Evolutionary conservation across 2,329 filamentous ascomycete genomes (phyloP).

Genomic region (Cladosporium sp.): DNA sequence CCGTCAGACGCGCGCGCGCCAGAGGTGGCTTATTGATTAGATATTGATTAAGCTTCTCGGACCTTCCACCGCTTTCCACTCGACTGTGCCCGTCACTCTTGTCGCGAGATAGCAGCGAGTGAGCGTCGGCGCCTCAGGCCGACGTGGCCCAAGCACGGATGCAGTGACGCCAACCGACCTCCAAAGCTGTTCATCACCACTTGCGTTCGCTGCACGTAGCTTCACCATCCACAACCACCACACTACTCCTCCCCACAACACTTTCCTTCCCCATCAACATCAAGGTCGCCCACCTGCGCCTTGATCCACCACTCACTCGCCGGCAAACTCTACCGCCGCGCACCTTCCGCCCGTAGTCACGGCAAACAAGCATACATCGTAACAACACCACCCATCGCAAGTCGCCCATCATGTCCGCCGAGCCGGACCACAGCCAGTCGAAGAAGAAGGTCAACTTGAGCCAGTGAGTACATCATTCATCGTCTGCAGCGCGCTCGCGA

Average conservation of each 20-base stretch:
- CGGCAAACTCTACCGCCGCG: slow-evolving; percentile 1
- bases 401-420: slow-evolving; percentile 41
- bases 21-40: background rate
- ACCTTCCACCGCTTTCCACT: slow-evolving; percentile 2
- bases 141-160: background rate
- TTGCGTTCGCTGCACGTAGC: slow-evolving; percentile 1
- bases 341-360: background rate
- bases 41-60: background rate
- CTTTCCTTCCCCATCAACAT: background rate
- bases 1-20: background rate
- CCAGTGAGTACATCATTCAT: slow-evolving; percentile 32
- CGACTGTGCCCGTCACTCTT: background rate
- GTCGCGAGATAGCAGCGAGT: background rate
- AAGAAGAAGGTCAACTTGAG: slow-evolving; percentile 45
- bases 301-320: background rate
- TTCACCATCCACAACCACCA: background rate
- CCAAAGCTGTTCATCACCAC: slow-evolving; percentile 1
- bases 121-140: background rate
- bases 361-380: slow-evolving; percentile 4
- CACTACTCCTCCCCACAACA: background rate
- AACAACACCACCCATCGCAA: background rate
- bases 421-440: slow-evolving; percentile 39
- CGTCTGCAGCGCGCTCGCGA: slow-evolving; percentile 2
- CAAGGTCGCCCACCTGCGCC: slow-evolving; percentile 1
- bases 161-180: background rate